phyloP scores from a whole-genome alignment of 495 filamentous ascomycete genomes.

The Darksidea phi region DNA sequence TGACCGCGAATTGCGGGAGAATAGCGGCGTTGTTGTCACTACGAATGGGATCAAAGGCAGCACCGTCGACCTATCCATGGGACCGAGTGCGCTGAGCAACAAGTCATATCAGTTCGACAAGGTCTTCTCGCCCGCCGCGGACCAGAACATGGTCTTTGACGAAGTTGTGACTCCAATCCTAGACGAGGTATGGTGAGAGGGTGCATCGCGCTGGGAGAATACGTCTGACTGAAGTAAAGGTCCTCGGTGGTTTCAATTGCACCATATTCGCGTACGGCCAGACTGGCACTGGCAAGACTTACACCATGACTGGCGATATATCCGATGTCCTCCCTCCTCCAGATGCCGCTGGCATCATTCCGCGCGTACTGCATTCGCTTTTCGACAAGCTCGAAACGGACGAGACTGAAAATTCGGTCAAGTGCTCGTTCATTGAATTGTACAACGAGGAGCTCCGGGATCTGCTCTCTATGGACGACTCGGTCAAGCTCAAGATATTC shows the following conservation, averaged over 20 bases:
- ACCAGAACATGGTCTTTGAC: constrained; percentile 88
- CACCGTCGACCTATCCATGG: constrained; percentile 84
- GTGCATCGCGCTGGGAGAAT: neutral
- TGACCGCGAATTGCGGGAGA: constrained; percentile 87
- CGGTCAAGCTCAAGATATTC: constrained; percentile 85
- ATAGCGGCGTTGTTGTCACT: constrained; percentile 83
- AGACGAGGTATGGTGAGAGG: constrained; percentile 67
- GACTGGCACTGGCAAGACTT: constrained; percentile 96
- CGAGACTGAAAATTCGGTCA: constrained; percentile 83
- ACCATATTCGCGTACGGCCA: constrained; percentile 99
- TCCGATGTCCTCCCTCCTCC: constrained; percentile 77
- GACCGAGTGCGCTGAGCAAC: constrained; percentile 84
- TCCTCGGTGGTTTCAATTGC: constrained; percentile 95
- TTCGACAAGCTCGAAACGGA: constrained; percentile 78
- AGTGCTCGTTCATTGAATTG: constrained; percentile 97
- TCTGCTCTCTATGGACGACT: constrained; percentile 76
- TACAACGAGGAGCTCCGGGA: constrained; percentile 98
- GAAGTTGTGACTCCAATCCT: constrained; percentile 89
- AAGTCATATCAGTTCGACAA: constrained; percentile 97
- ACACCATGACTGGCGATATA: constrained; percentile 99
- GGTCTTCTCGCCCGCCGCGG: constrained; percentile 93
- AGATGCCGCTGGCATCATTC: constrained; percentile 91
- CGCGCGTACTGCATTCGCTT: constrained; percentile 78
- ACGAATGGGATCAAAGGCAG: constrained; percentile 86
- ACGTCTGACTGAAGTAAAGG: constrained; percentile 51